phyloP scores from a whole-genome alignment of 2,329 filamentous ascomycete species.

The Neonectria hederae region DNA sequence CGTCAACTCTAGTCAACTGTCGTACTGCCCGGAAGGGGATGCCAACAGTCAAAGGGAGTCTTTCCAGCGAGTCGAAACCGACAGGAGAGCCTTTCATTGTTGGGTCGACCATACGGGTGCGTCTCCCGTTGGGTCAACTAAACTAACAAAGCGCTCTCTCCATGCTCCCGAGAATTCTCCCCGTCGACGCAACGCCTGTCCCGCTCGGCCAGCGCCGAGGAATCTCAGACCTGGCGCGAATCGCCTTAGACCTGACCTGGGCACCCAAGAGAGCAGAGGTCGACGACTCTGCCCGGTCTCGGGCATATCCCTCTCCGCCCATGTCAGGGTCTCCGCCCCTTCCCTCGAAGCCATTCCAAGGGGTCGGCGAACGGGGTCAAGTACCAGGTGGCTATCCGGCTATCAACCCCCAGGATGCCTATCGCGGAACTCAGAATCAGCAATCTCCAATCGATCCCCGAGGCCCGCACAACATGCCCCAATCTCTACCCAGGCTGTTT shows the following conservation, averaged over 20 bases:
- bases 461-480: constrained; percentile 38
- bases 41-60: constrained; percentile 11
- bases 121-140: constrained; percentile 31
- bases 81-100: constrained; percentile 17
- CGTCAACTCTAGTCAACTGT: constrained; percentile 5
- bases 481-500: constrained; percentile 41
- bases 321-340: constrained; percentile 76
- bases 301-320: constrained; percentile 76
- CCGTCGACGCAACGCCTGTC: constrained; percentile 54
- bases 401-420: constrained; percentile 59
- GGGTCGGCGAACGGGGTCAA: constrained; percentile 65
- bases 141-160: constrained; percentile 47
- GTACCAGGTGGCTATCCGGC: constrained; percentile 54
- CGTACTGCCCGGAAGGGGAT: constrained; percentile 10
- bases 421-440: constrained; percentile 52
- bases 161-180: constrained; percentile 63
- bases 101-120: constrained; percentile 26
- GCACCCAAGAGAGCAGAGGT: constrained; percentile 60
- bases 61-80: constrained; percentile 17
- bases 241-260: constrained; percentile 56
- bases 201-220: constrained; percentile 69
- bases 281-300: constrained; percentile 65
- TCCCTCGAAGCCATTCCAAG: constrained; percentile 66
- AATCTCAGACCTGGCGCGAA: constrained; percentile 62
- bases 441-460: constrained; percentile 37